Evolutionary conservation across 164 flowering plant genomes (phyloP), one percentile per base, ranked within the genome.

Genomic region (Taxillus chinensis): DNA sequence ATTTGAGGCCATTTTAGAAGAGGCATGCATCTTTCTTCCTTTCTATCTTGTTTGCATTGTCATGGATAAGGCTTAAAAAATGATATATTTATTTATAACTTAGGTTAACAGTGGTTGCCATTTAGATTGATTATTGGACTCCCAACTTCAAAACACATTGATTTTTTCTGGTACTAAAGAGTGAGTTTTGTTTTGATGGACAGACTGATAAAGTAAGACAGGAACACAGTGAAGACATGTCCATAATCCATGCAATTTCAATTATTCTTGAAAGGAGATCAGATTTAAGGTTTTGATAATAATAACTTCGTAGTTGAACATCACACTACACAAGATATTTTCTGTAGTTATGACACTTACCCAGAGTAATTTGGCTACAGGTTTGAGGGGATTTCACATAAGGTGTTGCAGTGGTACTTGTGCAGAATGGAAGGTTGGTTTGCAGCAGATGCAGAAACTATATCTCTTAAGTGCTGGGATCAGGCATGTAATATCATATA

Each of bases 391-490:
- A 73, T 91, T 73, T 78, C 83, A 2, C 79, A 87, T 60, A 89
- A 91, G 71, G 97, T 95, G 57, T 75, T 95, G 62, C 99, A 95
- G 66, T 95, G 97, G 97, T 95, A 95, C 75, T 71, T 95, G 39
- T 91, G 97, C 77, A 80, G 99, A 74, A 87, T 95, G 97, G 99
- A 91, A 71, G 97, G 99, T 46, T 91, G 99, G 99, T 95, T 95
- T 85, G 92, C 99, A 68, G 84, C 97, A 41, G 99, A 95, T 82
- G 86, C 97, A 46, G 95, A 91, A 48, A 86, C 85, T 5, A 89
- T 95, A 64, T 95, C 99, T 6, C 78, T 86, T 14, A 87, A 83
- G 72, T 62, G 68, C 59, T 95, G 99, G 99, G 99, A 91, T 72
- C 75, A 95, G 95, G 98, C 72, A 71, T 68, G 75, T 71, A 54